These are phyloP conservation scores for Flaveria ramosissima DNA, from an alignment of 129 eudicot genomes.

Conservation along the genomic window DNA sequence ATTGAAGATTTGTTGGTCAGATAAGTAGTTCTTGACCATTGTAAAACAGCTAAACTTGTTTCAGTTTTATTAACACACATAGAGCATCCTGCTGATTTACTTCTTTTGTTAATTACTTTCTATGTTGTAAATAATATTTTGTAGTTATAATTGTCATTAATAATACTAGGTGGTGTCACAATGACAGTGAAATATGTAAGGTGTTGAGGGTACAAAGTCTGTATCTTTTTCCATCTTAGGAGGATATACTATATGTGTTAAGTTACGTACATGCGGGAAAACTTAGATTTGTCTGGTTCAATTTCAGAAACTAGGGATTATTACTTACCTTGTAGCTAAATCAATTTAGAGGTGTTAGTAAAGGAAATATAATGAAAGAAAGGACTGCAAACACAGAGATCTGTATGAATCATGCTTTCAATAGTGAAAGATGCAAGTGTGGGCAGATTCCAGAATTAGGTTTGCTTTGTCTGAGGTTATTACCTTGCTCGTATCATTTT, in stretches of 20 bases:
- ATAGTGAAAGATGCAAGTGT: neutral
- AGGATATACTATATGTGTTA: neutral
- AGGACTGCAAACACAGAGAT: slow-evolving; percentile 1
- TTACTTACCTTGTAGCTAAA: neutral
- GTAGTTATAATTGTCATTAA: neutral
- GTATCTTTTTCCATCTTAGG: neutral
- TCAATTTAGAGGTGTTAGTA: neutral
- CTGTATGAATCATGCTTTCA: neutral
- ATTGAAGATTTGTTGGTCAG: too few species aligned
- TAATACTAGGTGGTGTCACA: neutral
- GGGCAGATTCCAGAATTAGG: neutral
- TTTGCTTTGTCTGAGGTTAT: too few species aligned
- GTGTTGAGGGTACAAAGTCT: neutral
- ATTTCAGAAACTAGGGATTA: neutral
- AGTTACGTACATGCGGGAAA: neutral
- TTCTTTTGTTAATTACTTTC: neutral
- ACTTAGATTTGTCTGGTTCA: neutral
- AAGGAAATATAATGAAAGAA: neutral
- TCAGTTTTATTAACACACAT: neutral
- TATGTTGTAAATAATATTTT: neutral
- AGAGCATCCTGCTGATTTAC: neutral
- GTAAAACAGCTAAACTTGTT: neutral
- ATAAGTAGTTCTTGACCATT: neutral
- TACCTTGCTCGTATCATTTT: too few species aligned
- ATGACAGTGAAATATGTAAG: neutral